A percentile compares a stretch with the other conserved stretches of the same genome.
phyloP scores from a whole-genome alignment of 2,329 filamentous ascomycete species.

The Cercospora zeina region DNA sequence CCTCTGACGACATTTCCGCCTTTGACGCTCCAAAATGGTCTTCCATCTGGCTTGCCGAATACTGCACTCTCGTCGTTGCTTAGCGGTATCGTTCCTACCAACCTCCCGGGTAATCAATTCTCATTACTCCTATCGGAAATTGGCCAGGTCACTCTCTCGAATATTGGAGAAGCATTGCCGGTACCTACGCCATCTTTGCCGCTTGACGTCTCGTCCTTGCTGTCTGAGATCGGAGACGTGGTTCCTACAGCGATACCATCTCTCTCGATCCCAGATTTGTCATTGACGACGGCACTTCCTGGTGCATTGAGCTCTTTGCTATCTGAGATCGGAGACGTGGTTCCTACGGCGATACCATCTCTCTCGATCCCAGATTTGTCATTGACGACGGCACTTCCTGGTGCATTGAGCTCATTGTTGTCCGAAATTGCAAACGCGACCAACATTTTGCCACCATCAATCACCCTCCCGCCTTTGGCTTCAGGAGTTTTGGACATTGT shows the following conservation, averaged over 20 bases:
- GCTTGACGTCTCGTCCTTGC: neutral
- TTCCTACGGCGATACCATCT: no score
- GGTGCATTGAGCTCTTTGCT: no score
- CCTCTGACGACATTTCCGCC: constrained; percentile 18
- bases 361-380: neutral
- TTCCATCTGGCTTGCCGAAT: neutral
- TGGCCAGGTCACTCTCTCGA: neutral
- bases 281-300: constrained; percentile 3
- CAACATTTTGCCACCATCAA: neutral
- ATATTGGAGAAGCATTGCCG: constrained; percentile 4
- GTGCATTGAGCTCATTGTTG: neutral
- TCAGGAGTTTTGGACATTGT: constrained; percentile 8
- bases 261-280: neutral
- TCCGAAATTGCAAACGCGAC: neutral
- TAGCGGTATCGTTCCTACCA: neutral
- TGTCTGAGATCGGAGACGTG: neutral
- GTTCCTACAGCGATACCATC: neutral
- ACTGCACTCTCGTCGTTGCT: neutral
- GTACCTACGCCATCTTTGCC: neutral
- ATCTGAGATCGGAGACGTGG: no score
- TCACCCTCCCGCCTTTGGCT: constrained; percentile 6
- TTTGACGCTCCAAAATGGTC: neutral
- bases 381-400: neutral
- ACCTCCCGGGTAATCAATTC: neutral
- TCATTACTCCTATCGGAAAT: neutral